A percentile compares a stretch with the other conserved stretches of the same genome.
These are phyloP conservation scores for Ogataea minuta DNA, from an alignment of 805 yeast species.

Conservation along the genomic window DNA sequence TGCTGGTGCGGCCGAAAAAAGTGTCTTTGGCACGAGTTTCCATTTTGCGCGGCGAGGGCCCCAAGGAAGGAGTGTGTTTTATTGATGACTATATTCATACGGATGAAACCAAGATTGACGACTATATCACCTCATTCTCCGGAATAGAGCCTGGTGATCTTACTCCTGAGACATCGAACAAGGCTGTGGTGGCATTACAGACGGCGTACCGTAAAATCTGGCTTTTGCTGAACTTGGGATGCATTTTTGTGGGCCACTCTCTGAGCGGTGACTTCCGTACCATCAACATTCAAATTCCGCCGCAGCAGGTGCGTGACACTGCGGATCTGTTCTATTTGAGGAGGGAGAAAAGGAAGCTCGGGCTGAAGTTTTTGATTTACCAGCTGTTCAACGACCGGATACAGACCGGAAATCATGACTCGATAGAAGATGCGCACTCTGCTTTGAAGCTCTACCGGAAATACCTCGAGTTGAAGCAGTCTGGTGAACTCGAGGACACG, in stretches of 20 bases:
- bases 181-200: constrained; percentile 73
- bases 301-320: constrained; percentile 84
- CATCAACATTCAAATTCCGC: constrained; percentile 87
- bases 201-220: constrained; percentile 87
- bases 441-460: constrained; percentile 77
- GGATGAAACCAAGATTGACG: constrained; percentile 59
- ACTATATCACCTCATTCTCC: constrained; percentile 84
- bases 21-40: constrained; percentile 86
- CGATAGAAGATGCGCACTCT: constrained; percentile 91
- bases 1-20: constrained; percentile 69
- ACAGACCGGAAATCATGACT: constrained; percentile 93
- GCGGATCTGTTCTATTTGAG: constrained; percentile 73
- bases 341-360: constrained; percentile 71
- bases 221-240: constrained; percentile 84
- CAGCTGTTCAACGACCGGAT: constrained; percentile 70
- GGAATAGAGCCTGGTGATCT: constrained; percentile 95
- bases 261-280: constrained; percentile 87
- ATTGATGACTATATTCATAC: constrained; percentile 91
- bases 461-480: constrained; percentile 58
- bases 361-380: constrained; percentile 85
- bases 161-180: constrained; percentile 61
- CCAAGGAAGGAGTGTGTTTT: constrained; percentile 68
- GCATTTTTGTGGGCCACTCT: constrained; percentile 94
- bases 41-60: constrained; percentile 73
- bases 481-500: constrained; percentile 58